Conservation (phyloP, 2,329 filamentous ascomycete genomes). For the Aspergillus unguis region DNA sequence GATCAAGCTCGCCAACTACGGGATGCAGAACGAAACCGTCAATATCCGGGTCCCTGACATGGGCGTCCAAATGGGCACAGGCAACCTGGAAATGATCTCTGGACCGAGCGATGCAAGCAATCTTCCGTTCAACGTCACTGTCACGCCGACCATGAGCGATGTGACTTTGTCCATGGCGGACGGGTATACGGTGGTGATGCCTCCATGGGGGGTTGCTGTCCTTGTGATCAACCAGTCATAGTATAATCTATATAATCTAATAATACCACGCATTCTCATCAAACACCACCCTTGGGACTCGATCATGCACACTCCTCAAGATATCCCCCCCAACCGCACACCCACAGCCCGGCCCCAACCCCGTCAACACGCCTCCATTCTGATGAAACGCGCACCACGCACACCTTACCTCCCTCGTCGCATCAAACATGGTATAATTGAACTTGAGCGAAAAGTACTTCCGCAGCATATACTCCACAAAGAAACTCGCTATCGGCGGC, state of each 20-base stretch:
- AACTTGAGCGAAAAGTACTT: conserved; percentile 8
- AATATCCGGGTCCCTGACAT: conserved; percentile 26
- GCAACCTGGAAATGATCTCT: conserved; percentile 24
- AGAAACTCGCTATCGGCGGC: not conserved
- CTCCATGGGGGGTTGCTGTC: conserved; percentile 25
- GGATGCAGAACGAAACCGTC: conserved; percentile 20
- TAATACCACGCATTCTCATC: conserved; percentile 3
- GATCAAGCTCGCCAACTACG: conserved; percentile 34
- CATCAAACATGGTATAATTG: not conserved
- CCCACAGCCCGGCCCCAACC: not conserved
- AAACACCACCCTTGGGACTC: not conserved
- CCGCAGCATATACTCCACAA: conserved; percentile 7
- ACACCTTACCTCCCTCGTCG: not conserved
- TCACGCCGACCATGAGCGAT: conserved; percentile 15
- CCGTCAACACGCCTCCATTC: not conserved
- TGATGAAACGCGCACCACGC: conserved; percentile 2
- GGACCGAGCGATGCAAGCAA: conserved; percentile 21
- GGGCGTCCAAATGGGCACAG: conserved; percentile 2
- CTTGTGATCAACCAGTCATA: conserved; percentile 17
- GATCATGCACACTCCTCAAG: not conserved
- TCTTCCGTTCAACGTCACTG: conserved; percentile 17
- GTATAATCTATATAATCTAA: not conserved
- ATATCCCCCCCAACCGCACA: not conserved
- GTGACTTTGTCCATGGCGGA: conserved; percentile 12
- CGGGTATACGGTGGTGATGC: conserved; percentile 23